Evolutionary conservation across 1,284 basidiomycete species (phyloP).

Genomic region (Apiotrichum veenhuisii): DNA sequence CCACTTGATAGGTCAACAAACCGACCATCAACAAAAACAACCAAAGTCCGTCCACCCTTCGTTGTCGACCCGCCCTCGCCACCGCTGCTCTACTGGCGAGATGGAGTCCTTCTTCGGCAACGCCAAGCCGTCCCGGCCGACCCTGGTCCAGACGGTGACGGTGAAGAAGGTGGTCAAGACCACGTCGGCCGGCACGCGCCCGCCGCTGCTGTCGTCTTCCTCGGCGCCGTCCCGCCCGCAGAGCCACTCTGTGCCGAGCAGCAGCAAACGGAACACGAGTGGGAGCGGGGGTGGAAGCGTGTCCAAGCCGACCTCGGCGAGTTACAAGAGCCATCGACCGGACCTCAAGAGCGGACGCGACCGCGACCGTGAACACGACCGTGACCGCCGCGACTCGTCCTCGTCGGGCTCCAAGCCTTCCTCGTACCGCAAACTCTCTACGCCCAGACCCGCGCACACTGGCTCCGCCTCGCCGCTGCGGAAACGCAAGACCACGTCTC

Average conservation of each 20-base stretch:
- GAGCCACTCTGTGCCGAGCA: neutral
- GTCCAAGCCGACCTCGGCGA: neutral
- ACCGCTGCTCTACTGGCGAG: neutral
- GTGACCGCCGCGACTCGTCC: no score
- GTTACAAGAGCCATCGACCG: neutral
- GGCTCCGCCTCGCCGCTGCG: neutral
- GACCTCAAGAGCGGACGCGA: neutral
- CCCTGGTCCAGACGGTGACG: conserved; percentile 23
- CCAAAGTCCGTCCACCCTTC: no score
- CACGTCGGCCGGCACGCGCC: neutral
- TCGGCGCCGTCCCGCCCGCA: neutral
- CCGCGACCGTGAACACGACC: neutral
- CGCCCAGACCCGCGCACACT: neutral
- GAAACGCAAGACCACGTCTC: conserved; percentile 6
- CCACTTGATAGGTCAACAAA: neutral
- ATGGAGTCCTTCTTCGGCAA: conserved; percentile 37
- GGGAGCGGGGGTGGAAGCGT: neutral
- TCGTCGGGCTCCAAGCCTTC: neutral
- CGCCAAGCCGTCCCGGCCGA: conserved; percentile 14
- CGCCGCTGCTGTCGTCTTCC: conserved; percentile 1
- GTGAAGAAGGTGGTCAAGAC: conserved; percentile 21
- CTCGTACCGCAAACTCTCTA: neutral
- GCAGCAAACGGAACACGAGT: neutral
- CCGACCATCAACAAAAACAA: no score
- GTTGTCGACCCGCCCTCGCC: neutral